These are phyloP conservation scores for Melanopsichium pennsylvanicum DNA, from an alignment of 1,284 basidiomycete genomes.

Conservation along the genomic window DNA sequence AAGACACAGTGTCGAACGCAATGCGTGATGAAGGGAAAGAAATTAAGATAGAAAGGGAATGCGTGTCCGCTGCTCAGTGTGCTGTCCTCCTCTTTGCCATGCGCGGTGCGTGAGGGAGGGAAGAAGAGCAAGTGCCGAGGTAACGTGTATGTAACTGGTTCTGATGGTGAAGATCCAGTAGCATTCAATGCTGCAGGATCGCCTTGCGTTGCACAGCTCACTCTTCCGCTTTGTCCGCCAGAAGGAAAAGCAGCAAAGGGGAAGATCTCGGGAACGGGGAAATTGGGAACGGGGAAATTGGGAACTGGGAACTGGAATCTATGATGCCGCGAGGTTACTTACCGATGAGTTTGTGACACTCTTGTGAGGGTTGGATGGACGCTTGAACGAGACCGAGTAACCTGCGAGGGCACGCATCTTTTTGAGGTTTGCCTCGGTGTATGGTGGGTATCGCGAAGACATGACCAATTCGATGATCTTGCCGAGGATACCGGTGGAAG, in stretches of 20 bases:
- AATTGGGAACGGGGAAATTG: not conserved
- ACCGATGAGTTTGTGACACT: slow-evolving; percentile 39
- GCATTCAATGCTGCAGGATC: too few relatives aligned
- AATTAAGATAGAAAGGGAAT: not conserved
- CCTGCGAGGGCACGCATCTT: slow-evolving; percentile 46
- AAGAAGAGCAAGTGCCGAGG: not conserved
- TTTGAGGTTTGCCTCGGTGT: slow-evolving; percentile 50
- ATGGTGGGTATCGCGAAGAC: slow-evolving; percentile 66
- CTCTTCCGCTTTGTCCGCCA: not conserved
- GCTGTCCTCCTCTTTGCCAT: slow-evolving; percentile 8
- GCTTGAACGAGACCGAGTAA: slow-evolving; percentile 39
- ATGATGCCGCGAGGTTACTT: slow-evolving; percentile 28
- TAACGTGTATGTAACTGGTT: too few relatives aligned
- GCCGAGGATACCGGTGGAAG: slow-evolving; percentile 65
- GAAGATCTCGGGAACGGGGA: not conserved
- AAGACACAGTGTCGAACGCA: too few relatives aligned
- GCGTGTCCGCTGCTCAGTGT: slow-evolving; percentile 38
- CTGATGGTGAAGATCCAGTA: too few relatives aligned
- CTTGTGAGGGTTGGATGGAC: slow-evolving; percentile 55
- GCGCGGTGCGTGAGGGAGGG: not conserved
- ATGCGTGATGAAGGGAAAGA: not conserved
- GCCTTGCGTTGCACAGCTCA: not conserved
- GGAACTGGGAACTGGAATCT: not conserved
- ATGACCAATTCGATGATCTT: slow-evolving; percentile 64
- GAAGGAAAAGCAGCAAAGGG: not conserved